These are phyloP conservation scores for Suillus americanus DNA, from an alignment of 768 basidiomycete species.

Conservation along the genomic window DNA sequence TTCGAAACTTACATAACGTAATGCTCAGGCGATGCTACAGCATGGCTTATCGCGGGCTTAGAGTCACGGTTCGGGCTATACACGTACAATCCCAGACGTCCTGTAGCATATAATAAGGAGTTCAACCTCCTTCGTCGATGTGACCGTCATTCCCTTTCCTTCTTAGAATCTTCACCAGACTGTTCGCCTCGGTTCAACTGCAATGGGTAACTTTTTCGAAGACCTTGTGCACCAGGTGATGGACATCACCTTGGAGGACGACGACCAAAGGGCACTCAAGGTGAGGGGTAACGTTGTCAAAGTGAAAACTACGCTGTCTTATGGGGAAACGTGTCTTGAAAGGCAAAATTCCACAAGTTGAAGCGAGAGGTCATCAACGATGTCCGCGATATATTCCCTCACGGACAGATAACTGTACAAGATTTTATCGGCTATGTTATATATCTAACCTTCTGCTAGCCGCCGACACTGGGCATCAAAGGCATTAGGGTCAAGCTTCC, in stretches of 20 bases:
- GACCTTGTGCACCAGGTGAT: constrained; percentile 25
- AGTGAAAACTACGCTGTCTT: background rate
- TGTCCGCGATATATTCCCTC: constrained; percentile 26
- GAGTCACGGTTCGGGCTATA: background rate
- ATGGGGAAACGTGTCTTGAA: background rate
- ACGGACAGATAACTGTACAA: constrained; percentile 27
- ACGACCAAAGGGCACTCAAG: constrained; percentile 27
- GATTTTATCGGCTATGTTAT: background rate
- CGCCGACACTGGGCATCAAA: background rate
- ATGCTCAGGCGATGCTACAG: background rate
- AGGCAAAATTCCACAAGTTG: constrained; percentile 31
- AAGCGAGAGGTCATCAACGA: constrained; percentile 30
- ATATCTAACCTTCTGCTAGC: background rate
- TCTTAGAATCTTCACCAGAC: background rate
- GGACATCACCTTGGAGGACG: constrained; percentile 18
- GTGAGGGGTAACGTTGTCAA: constrained; percentile 10
- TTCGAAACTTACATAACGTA: background rate
- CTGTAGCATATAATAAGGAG: background rate
- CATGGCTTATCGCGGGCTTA: background rate
- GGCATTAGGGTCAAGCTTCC: constrained; percentile 4
- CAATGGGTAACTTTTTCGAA: constrained; percentile 31
- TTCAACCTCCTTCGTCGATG: background rate
- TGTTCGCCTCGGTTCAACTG: background rate
- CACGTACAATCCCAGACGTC: background rate
- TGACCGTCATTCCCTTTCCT: background rate